A percentile compares a stretch with the other conserved stretches of the same genome.
phyloP scores from a whole-genome alignment of 768 basidiomycete genomes.

The Paxillus ammoniavirescens region DNA sequence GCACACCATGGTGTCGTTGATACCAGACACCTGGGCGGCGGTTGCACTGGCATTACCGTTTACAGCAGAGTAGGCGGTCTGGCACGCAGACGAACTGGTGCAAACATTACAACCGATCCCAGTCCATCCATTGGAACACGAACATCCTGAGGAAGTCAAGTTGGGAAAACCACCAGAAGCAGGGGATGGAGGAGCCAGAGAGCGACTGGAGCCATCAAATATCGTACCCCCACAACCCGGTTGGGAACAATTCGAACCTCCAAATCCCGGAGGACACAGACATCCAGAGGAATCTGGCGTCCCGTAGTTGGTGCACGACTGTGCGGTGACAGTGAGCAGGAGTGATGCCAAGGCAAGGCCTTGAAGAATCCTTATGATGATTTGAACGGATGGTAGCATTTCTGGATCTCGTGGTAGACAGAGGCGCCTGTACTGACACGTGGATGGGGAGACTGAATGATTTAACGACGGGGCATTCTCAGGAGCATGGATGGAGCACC shows the following conservation, averaged over 20 bases:
- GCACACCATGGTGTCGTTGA: constrained; percentile 73
- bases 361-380: background rate
- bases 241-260: constrained; percentile 64
- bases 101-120: constrained; percentile 85
- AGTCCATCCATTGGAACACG: constrained; percentile 72
- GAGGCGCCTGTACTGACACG: too few relatives aligned
- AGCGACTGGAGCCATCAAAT: constrained; percentile 65
- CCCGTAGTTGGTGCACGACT: constrained; percentile 29
- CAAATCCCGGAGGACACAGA: constrained; percentile 80
- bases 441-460: too few relatives aligned
- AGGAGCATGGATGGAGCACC: too few relatives aligned
- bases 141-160: constrained; percentile 63
- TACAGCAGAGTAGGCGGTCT: constrained; percentile 52
- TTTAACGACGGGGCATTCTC: too few relatives aligned
- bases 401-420: background rate
- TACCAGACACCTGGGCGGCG: constrained; percentile 27
- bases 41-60: constrained; percentile 34
- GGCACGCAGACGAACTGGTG: constrained; percentile 62
- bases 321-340: constrained; percentile 15
- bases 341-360: constrained; percentile 12
- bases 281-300: constrained; percentile 39
- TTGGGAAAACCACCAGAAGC: constrained; percentile 53
- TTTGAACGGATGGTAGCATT: constrained; percentile 9
- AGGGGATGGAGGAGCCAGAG: constrained; percentile 42
- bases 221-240: constrained; percentile 81